These are phyloP conservation scores for Halophytophthora polymorphica DNA, from an alignment of 352 stramenopile species.

Conservation along the genomic window DNA sequence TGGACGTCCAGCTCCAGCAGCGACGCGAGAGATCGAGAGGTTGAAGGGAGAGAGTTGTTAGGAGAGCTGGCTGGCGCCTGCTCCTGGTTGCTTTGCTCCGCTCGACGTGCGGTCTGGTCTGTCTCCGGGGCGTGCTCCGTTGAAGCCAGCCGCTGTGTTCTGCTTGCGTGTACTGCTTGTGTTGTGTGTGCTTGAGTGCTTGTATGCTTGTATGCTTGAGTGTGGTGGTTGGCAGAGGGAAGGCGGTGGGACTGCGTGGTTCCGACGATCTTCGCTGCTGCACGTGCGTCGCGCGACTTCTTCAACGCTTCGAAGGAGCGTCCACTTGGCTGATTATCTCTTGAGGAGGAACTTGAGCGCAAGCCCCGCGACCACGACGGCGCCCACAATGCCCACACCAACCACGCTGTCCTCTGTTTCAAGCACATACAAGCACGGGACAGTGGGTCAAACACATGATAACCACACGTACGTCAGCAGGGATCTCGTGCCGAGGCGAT, in stretches of 20 bases:
- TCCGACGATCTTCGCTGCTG: neutral
- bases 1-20: too few relatives aligned
- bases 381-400: conserved; percentile 61
- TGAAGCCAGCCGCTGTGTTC: conserved; percentile 12
- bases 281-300: conserved; percentile 5
- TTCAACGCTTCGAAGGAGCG: conserved; percentile 5
- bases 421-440: neutral
- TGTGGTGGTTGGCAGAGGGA: too few relatives aligned
- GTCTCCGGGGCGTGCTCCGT: neutral
- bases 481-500: conserved; percentile 6
- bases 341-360: conserved; percentile 73
- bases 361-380: conserved; percentile 67
- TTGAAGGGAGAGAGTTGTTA: too few relatives aligned
- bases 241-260: too few relatives aligned
- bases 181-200: too few relatives aligned
- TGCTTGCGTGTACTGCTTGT: conserved; percentile 7
- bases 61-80: too few relatives aligned
- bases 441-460: neutral
- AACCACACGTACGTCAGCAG: conserved; percentile 1
- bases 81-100: too few relatives aligned
- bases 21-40: too few relatives aligned
- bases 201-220: too few relatives aligned
- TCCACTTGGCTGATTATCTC: conserved; percentile 36
- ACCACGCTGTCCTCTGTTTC: conserved; percentile 55
- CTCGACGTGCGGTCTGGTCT: neutral